These are phyloP conservation scores for Geosiphon pyriformis DNA, from an alignment of 192 early-diverging fungal genomes.

Conservation along the genomic window DNA sequence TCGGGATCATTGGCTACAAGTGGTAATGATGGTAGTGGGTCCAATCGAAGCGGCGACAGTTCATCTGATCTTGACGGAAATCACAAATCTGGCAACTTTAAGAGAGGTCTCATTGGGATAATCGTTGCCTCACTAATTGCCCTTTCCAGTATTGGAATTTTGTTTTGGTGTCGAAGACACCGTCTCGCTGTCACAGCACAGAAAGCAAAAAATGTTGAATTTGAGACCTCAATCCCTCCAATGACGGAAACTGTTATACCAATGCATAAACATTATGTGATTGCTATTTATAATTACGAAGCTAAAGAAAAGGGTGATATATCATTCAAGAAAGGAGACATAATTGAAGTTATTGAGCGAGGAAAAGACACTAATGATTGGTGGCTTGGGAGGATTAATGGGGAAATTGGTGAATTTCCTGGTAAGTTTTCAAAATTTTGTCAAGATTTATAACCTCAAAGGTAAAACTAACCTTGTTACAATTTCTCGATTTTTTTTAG, in stretches of 20 bases:
- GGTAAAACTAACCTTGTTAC: no score
- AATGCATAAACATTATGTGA: conserved; percentile 23
- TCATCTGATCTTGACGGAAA: neutral
- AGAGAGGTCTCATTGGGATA: neutral
- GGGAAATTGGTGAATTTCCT: conserved; percentile 21
- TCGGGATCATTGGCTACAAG: neutral
- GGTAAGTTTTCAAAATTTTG: conserved; percentile 1
- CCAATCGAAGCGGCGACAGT: conserved; percentile 5
- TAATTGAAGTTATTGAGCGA: conserved; percentile 36
- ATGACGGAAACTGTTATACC: neutral
- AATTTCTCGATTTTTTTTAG: neutral
- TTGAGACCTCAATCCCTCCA: neutral
- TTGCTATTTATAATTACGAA: conserved; percentile 36
- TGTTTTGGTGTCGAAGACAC: neutral
- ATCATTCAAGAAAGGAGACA: conserved; percentile 36
- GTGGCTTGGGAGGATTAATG: conserved; percentile 40
- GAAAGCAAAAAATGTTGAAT: neutral
- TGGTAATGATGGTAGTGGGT: neutral
- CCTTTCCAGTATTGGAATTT: neutral
- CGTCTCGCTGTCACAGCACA: neutral
- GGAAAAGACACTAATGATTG: conserved; percentile 37
- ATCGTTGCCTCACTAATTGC: neutral
- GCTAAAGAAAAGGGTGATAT: conserved; percentile 40
- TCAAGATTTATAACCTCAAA: neutral
- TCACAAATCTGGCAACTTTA: no score